Evolutionary conservation across 352 stramenopile genomes (phyloP).

Genomic region (Phytophthora quininea): DNA sequence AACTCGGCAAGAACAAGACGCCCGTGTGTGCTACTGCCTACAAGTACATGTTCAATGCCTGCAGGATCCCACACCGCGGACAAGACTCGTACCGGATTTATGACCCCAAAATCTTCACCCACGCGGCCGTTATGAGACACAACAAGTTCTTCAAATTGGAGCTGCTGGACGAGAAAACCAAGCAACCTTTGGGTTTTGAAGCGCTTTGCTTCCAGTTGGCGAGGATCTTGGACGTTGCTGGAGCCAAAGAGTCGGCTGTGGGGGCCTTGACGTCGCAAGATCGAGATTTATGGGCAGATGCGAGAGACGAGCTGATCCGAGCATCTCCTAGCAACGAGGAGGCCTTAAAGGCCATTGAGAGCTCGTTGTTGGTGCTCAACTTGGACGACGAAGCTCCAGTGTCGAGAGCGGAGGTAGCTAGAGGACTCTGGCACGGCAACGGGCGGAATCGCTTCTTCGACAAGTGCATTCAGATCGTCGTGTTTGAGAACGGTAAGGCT

Average conservation of each 20-base stretch:
- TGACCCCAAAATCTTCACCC: constrained; percentile 81
- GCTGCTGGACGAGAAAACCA: constrained; percentile 45
- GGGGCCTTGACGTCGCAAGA: constrained; percentile 73
- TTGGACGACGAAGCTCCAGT: constrained; percentile 70
- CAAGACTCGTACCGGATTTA: constrained; percentile 90
- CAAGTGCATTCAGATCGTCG: constrained; percentile 96
- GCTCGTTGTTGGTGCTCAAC: constrained; percentile 68
- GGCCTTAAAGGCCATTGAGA: constrained; percentile 65
- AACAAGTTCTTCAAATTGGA: constrained; percentile 81
- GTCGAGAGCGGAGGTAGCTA: constrained; percentile 67
- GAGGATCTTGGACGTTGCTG: constrained; percentile 53
- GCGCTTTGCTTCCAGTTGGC: constrained; percentile 64
- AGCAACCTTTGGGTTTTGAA: constrained; percentile 57
- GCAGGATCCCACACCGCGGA: constrained; percentile 85
- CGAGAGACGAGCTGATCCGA: constrained; percentile 65
- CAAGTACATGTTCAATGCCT: constrained; percentile 97
- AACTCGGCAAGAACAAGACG: constrained; percentile 88
- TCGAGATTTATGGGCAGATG: constrained; percentile 82
- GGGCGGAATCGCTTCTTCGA: constrained; percentile 97
- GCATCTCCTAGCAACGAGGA: constrained; percentile 62
- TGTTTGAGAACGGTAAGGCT: constrained; percentile 95
- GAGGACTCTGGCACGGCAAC: constrained; percentile 80
- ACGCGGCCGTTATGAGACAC: constrained; percentile 91
- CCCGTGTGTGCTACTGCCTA: constrained; percentile 92
- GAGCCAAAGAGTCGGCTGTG: constrained; percentile 58